Evolutionary conservation across 768 basidiomycete species (phyloP), one percentile per base, ranked within the genome.

Genomic region (Collybiopsis confluens): DNA sequence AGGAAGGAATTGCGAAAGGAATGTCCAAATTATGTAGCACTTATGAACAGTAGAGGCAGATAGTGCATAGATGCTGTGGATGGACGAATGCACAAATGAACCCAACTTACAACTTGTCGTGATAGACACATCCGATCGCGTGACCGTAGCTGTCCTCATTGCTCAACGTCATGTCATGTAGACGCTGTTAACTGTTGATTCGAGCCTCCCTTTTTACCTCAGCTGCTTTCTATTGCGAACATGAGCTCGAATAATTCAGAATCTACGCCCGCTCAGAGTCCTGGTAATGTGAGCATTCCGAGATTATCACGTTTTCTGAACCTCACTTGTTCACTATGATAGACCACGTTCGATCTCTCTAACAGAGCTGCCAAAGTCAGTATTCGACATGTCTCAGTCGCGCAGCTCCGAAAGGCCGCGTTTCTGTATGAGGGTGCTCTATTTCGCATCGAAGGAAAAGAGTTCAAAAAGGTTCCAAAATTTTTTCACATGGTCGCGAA

Each of bases 1-100:
- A 83, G 20, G 88, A 88, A 52, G 89, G 88, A 24, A 71, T 85
- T 38, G 83, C 81, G 26, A 90, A 86, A 63, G 89, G 90, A 16
- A 74, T 88, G 52, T 61, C 66, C n/a, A 81, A 80, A 46, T 65
- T 86, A 43, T 72, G 70, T 60, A 67, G 73, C 35, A 70, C 68
- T 10, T 72, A 80, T 40, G 61, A 33, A 8, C 64, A 42, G 44
- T 46, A 59, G 54, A 45, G 13, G 30, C 13, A 33, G 30, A 33
- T 55, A 43, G 45, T n/a, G n/a, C n/a, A n/a, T 26, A 27, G 46
- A 40, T n/a, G 44, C 26, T 18, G 51, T n/a, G n/a, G n/a, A n/a
- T n/a, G n/a, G n/a, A n/a, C n/a, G n/a, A n/a, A n/a, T n/a, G n/a
- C n/a, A n/a, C n/a, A n/a, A n/a, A n/a, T n/a, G n/a, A n/a, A n/a